These are phyloP conservation scores for Calonectria pauciramosa DNA, from an alignment of 2,329 filamentous ascomycete genomes.

Conservation along the genomic window DNA sequence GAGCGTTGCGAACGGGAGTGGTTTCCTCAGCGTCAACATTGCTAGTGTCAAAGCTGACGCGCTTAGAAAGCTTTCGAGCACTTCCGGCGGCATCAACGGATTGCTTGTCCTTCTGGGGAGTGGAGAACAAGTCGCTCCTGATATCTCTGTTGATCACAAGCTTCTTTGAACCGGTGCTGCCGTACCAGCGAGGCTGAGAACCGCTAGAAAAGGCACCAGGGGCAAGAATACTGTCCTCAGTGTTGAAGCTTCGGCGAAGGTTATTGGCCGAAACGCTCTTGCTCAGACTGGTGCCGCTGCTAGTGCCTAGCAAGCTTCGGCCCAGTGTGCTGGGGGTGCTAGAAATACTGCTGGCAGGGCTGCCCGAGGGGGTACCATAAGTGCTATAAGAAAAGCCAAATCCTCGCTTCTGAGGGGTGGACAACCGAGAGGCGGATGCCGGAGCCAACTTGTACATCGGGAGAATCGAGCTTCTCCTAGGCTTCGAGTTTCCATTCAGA, in stretches of 20 bases:
- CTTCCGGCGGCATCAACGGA: slow-evolving; percentile 55
- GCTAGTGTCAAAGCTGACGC: slow-evolving; percentile 90
- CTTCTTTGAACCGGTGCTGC: slow-evolving; percentile 84
- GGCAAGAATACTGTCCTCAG: slow-evolving; percentile 87
- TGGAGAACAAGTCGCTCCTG: slow-evolving; percentile 78
- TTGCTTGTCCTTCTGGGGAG: slow-evolving; percentile 68
- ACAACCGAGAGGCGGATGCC: slow-evolving; percentile 81
- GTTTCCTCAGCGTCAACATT: slow-evolving; percentile 56
- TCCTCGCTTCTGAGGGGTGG: slow-evolving; percentile 87
- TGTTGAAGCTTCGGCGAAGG: slow-evolving; percentile 83
- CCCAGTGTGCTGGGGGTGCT: slow-evolving; percentile 79
- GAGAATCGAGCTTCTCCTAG: slow-evolving; percentile 83
- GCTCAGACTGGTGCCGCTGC: slow-evolving; percentile 78
- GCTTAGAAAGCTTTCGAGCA: slow-evolving; percentile 78
- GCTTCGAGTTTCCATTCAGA: slow-evolving; percentile 79
- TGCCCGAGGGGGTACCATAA: slow-evolving; percentile 84
- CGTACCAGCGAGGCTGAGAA: slow-evolving; percentile 73
- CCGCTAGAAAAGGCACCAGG: slow-evolving; percentile 87
- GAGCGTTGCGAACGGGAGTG: slow-evolving; percentile 50
- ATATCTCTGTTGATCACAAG: slow-evolving; percentile 92
- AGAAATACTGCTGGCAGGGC: slow-evolving; percentile 71
- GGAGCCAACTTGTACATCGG: slow-evolving; percentile 92
- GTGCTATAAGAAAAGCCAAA: slow-evolving; percentile 95
- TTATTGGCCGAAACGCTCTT: slow-evolving; percentile 94
- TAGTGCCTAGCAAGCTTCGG: slow-evolving; percentile 76